A percentile compares a stretch with the other conserved stretches of the same genome.
Conservation (phyloP, 257 asterid genomes). For the Solanum chaucha region DNA sequence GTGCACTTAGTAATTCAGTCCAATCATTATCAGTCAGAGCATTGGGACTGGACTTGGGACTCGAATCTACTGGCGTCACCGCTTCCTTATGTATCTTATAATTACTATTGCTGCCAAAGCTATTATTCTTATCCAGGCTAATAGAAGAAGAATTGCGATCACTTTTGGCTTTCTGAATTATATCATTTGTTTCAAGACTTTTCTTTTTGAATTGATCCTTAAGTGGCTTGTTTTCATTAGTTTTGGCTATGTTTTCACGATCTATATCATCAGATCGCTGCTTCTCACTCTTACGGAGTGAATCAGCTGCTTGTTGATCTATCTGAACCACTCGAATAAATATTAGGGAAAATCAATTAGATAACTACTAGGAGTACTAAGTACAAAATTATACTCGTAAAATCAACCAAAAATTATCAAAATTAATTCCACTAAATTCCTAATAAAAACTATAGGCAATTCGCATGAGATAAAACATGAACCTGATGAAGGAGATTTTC, state of each 20-base stretch:
- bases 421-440: not conserved
- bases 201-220: conserved; percentile 87
- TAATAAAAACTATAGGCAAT: not conserved
- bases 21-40: conserved; percentile 74
- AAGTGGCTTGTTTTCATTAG: conserved; percentile 46
- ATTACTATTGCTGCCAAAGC: conserved; percentile 15
- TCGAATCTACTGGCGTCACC: conserved; percentile 18
- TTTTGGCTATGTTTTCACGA: conserved; percentile 22
- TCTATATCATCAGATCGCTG: conserved; percentile 40
- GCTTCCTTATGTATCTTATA: conserved; percentile 29
- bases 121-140: not conserved
- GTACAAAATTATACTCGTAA: not conserved
- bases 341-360: conserved; percentile 2
- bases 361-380: not conserved
- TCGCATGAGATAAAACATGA: not conserved
- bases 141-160: conserved; percentile 20
- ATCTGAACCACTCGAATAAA: conserved; percentile 43
- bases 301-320: conserved; percentile 97
- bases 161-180: not conserved
- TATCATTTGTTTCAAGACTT: conserved; percentile 17
- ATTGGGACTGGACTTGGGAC: conserved; percentile 24
- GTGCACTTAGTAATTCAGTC: conserved; percentile 82
- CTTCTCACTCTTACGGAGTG: conserved; percentile 69
- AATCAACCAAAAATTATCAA: not conserved
- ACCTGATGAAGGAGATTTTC: conserved; percentile 92